phyloP scores from a whole-genome alignment of 495 filamentous ascomycete species.

The Cudoniella acicularis region DNA sequence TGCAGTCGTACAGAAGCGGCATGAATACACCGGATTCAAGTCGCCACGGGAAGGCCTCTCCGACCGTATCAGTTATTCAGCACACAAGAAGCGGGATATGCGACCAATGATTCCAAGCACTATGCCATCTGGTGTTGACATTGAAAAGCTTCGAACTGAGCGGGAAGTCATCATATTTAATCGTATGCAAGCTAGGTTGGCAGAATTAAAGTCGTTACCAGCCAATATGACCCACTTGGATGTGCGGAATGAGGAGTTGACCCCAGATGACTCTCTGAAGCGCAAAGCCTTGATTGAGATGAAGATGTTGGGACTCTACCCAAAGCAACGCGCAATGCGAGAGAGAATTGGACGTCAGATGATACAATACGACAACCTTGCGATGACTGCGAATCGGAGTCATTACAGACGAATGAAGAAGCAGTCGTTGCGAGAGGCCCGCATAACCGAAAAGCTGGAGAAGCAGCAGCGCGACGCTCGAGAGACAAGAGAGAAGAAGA shows the following conservation, averaged over 20 bases:
- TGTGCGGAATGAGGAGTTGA: conserved; percentile 59
- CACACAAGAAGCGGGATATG: conserved; percentile 67
- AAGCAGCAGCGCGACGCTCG: conserved; percentile 96
- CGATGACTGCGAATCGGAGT: conserved; percentile 88
- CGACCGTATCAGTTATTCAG: conserved; percentile 69
- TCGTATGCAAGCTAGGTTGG: conserved; percentile 75
- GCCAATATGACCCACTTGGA: conserved; percentile 86
- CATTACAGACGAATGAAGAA: conserved; percentile 94
- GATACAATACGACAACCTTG: conserved; percentile 89
- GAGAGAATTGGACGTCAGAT: conserved; percentile 84
- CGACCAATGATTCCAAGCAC: conserved; percentile 78
- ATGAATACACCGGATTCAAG: conserved; percentile 57
- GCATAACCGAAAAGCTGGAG: conserved; percentile 96
- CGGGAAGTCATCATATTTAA: conserved; percentile 87
- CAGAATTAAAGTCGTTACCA: conserved; percentile 74
- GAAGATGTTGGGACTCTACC: conserved; percentile 76
- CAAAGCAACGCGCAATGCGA: conserved; percentile 79
- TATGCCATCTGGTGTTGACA: conserved; percentile 82
- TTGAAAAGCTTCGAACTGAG: conserved; percentile 77
- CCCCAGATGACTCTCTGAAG: conserved; percentile 79
- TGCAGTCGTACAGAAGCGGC: conserved; percentile 19
- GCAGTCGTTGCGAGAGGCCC: conserved; percentile 89
- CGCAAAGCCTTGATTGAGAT: conserved; percentile 88
- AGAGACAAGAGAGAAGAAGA: conserved; percentile 91
- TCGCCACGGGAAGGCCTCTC: conserved; percentile 59